phyloP scores from a whole-genome alignment of 169 alveolate genomes.

The Plasmodium fragile region DNA sequence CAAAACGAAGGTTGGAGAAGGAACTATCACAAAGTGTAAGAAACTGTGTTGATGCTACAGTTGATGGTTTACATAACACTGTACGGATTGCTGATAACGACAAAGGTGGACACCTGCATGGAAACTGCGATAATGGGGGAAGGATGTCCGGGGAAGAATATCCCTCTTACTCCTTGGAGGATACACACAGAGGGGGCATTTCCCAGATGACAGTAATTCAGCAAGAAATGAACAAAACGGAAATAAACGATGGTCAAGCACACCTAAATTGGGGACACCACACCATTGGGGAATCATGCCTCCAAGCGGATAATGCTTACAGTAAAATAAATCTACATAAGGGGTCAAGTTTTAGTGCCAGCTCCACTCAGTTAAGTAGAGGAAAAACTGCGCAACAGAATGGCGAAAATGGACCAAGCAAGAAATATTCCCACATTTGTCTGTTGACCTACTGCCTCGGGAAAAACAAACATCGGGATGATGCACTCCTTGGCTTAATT shows the following conservation, averaged over 20 bases:
- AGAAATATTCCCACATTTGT: slow-evolving; percentile 65
- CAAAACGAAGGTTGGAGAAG: slow-evolving; percentile 31
- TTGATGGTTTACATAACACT: background rate
- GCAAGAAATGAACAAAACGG: background rate
- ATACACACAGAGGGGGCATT: background rate
- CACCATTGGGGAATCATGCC: background rate
- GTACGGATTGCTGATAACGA: background rate
- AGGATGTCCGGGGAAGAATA: background rate
- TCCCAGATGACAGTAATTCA: background rate
- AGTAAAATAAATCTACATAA: background rate
- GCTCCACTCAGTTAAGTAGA: background rate
- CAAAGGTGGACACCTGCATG: background rate
- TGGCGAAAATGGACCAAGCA: background rate
- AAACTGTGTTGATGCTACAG: background rate
- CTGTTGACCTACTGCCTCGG: slow-evolving; percentile 62
- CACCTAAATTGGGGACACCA: background rate
- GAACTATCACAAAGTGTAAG: background rate
- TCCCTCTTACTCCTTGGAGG: background rate
- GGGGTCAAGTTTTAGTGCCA: background rate
- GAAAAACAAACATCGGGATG: slow-evolving; percentile 64
- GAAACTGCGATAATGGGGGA: background rate
- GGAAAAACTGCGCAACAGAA: background rate
- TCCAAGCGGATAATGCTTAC: background rate
- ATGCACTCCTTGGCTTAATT: slow-evolving; percentile 18
- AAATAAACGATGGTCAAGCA: background rate